Percentiles rank a stretch among this genome's conserved stretches.
Evolutionary conservation across 768 basidiomycete genomes (phyloP).

Genomic region (Antrodiella citrinella): DNA sequence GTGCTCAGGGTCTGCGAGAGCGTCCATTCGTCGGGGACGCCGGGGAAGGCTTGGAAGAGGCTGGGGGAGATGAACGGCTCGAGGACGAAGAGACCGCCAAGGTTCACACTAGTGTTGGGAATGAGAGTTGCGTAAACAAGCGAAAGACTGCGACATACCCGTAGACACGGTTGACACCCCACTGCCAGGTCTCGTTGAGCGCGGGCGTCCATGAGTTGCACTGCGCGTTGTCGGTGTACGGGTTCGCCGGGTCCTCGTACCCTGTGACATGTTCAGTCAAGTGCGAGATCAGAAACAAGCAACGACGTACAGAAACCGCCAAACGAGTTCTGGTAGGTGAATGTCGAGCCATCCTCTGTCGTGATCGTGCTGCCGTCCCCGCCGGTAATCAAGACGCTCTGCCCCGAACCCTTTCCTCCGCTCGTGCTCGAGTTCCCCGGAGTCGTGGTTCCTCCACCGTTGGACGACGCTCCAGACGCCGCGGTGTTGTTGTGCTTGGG

Average conservation of each 20-base stretch:
- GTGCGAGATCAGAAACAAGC: constrained; percentile 5
- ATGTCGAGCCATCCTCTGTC: constrained; percentile 58
- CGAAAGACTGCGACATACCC: constrained; percentile 36
- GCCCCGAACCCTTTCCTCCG: neutral
- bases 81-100: constrained; percentile 68
- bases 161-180: constrained; percentile 48
- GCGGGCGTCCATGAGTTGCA: constrained; percentile 78
- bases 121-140: neutral
- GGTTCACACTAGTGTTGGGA: constrained; percentile 44
- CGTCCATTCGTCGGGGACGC: constrained; percentile 58
- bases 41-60: constrained; percentile 46
- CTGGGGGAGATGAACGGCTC: constrained; percentile 74
- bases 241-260: constrained; percentile 60
- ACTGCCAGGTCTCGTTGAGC: constrained; percentile 69
- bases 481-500: constrained; percentile 9
- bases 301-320: constrained; percentile 58
- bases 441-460: neutral
- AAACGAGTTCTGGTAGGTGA: constrained; percentile 72
- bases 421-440: neutral
- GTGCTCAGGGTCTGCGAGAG: constrained; percentile 31
- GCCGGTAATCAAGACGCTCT: constrained; percentile 30
- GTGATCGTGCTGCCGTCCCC: constrained; percentile 63
- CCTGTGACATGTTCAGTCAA: constrained; percentile 29
- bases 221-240: constrained; percentile 67
- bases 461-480: constrained; percentile 4